Evolutionary conservation across 2,329 filamentous ascomycete species (phyloP), one percentile per base, ranked within the genome.

Genomic region (Ambrosiella cleistominuta): DNA sequence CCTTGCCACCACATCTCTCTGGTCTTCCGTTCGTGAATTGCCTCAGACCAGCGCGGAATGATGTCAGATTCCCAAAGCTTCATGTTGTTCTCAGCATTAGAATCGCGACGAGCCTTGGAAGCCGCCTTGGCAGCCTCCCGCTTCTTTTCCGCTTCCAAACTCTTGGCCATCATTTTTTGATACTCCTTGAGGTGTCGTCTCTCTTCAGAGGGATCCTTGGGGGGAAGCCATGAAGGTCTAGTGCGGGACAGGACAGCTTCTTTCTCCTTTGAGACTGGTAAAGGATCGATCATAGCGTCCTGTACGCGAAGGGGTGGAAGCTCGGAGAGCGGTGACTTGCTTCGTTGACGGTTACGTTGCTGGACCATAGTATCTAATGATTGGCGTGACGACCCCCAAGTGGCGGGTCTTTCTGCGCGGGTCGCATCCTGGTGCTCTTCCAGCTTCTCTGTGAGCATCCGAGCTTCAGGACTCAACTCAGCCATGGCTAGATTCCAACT

Each of bases 121-220:
- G 69, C 76, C 66, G 70, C 70, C 57, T 74, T 73, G 13, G 73
- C 71, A 0, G 74, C 75, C 63, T 83, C 79, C 62, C 72, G 79
- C 65, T 77, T 77, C 60, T 78, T 76, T 38, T 83, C 81, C 0
- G 79, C 76, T 64, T 80, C 79, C 56, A 73, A 68, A 63, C 80
- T 82, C 50, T 72, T 73, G 0, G 75, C 76, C 83, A 91, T 87
- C 85, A 93, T 90, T 68, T 78, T 82, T 70, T 90, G 83, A 66
- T 90, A 93, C 67, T 93, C 82, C 65, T 80, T 89, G 63, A 98
- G 68, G 69, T 98, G 93, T 63, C 83, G 84, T 67, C 81, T 86
- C 71, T 98, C 93, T 69, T 98, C 93, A 57, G 86, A 86, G 1
- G 88, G 90, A 63, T 93, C 83, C 70, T 93, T 93, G 1, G 87